Evolutionary conservation across 768 basidiomycete genomes (phyloP).

Genomic region (Jaapia argillacea): DNA sequence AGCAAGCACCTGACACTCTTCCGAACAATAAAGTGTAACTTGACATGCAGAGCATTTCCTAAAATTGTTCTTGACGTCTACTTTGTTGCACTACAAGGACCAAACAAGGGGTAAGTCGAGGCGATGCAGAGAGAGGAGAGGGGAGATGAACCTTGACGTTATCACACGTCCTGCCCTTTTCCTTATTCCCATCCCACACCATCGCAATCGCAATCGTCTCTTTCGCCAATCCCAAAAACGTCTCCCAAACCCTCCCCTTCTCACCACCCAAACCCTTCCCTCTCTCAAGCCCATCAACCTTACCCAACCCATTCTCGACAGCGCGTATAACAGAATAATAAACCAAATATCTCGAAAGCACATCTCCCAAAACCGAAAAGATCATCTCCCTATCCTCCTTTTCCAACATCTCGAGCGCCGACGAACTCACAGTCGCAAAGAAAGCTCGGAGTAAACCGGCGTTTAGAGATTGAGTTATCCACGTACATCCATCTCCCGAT

Average conservation of each 20-base stretch:
- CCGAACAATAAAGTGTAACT: constrained; percentile 28
- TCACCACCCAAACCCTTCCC: too few species aligned
- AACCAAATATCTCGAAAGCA: constrained; percentile 25
- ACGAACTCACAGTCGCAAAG: constrained; percentile 18
- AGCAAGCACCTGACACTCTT: constrained; percentile 25
- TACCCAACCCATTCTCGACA: constrained; percentile 18
- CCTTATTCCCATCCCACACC: constrained; percentile 18
- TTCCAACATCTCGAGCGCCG: constrained; percentile 16
- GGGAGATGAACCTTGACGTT: constrained; percentile 26
- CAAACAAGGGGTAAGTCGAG: too few species aligned
- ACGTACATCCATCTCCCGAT: constrained; percentile 27
- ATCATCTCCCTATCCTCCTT: constrained; percentile 23
- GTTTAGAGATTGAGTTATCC: constrained; percentile 22
- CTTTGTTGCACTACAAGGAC: constrained; percentile 23
- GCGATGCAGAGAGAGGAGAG: too few species aligned
- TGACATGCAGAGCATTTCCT: constrained; percentile 24
- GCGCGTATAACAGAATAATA: constrained; percentile 26
- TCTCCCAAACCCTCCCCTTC: too few species aligned
- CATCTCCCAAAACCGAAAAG: constrained; percentile 14
- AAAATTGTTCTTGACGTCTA: constrained; percentile 24
- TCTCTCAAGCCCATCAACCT: too few species aligned
- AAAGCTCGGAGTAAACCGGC: constrained; percentile 24
- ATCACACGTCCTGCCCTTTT: constrained; percentile 24
- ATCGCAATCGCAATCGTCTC: constrained; percentile 11
- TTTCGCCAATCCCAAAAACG: too few species aligned